A percentile compares a stretch with the other conserved stretches of the same genome.
phyloP scores from a whole-genome alignment of 495 filamentous ascomycete genomes.

The Arthonia radiata region DNA sequence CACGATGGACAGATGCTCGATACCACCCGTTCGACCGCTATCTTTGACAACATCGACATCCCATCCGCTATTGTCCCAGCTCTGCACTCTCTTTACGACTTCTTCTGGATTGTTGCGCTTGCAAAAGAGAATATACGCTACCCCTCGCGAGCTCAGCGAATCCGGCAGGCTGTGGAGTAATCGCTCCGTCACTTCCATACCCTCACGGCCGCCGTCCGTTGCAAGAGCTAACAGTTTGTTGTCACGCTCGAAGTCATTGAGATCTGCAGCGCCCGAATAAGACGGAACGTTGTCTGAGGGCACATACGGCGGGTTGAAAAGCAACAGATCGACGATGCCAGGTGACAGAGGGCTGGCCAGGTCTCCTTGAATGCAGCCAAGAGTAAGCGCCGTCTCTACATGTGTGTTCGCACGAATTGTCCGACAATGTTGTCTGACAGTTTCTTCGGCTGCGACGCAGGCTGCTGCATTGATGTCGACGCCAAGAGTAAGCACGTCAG shows the following conservation, averaged over 20 bases:
- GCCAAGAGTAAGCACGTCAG: conserved; percentile 42
- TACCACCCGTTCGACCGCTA: no score
- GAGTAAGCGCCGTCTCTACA: conserved; percentile 16
- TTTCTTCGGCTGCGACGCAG: conserved; percentile 39
- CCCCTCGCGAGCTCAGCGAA: conserved; percentile 38
- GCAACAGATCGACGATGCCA: conserved; percentile 45
- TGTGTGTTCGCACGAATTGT: no score
- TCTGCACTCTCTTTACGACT: conserved; percentile 38
- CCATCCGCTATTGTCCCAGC: conserved; percentile 18
- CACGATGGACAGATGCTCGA: no score
- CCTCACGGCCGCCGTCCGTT: conserved; percentile 69
- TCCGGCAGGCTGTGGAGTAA: conserved; percentile 40
- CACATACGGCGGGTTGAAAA: conserved; percentile 96
- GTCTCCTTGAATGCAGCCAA: conserved; percentile 39
- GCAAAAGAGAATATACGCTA: conserved; percentile 77
- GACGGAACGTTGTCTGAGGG: conserved; percentile 48
- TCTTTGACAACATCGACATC: conserved; percentile 46
- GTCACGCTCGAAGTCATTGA: conserved; percentile 33
- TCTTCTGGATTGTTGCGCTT: conserved; percentile 59
- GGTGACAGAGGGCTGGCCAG: conserved; percentile 31
- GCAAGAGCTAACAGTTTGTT: conserved; percentile 64
- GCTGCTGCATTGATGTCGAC: conserved; percentile 67
- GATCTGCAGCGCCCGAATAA: conserved; percentile 4
- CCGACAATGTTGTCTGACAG: conserved; percentile 29
- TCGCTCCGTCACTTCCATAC: conserved; percentile 77